Evolutionary conservation across 2,329 filamentous ascomycete species (phyloP), one percentile per base, ranked within the genome.

Genomic region (Microdochium trichocladiopsis): DNA sequence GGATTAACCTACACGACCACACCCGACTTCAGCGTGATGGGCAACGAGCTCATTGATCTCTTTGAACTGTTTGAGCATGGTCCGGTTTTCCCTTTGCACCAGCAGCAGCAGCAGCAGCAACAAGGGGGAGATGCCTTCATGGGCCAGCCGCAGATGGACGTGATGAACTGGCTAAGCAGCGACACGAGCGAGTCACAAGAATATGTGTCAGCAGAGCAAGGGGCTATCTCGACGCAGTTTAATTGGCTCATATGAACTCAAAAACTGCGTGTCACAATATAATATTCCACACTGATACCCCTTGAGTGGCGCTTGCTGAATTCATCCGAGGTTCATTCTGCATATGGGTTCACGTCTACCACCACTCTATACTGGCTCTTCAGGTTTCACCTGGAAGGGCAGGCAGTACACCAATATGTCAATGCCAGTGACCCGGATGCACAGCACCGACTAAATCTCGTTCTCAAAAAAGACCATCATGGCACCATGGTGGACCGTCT

Each of bases 381-480:
- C n/a, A n/a, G n/a, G n/a, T n/a, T n/a, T n/a, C n/a, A n/a, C n/a
- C n/a, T n/a, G n/a, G n/a, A n/a, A n/a, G n/a, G n/a, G n/a, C n/a
- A n/a, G n/a, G n/a, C n/a, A n/a, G n/a, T n/a, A n/a, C n/a, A n/a
- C n/a, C n/a, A n/a, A n/a, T n/a, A n/a, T n/a, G n/a, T n/a, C n/a
- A n/a, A n/a, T n/a, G n/a, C n/a, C n/a, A n/a, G n/a, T n/a, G n/a
- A n/a, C n/a, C n/a, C n/a, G 14, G 28, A 33, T 9, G 8, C 28
- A 33, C 28, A 8, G 14, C 8, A 5, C 18, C 33, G 14, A 16
- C 33, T 37, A 37, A 11, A 37, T 11, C 33, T 37, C 33, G 14
- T 37, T 37, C 14, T 37, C 33, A 16, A 37, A 77, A 58, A 69
- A 78, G 43, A 82, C 80, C 60, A 79, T 84, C 36, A 80, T 77